Evolutionary conservation across 2,329 filamentous ascomycete genomes (phyloP).

Genomic region (Fusarium cyanostomum): DNA sequence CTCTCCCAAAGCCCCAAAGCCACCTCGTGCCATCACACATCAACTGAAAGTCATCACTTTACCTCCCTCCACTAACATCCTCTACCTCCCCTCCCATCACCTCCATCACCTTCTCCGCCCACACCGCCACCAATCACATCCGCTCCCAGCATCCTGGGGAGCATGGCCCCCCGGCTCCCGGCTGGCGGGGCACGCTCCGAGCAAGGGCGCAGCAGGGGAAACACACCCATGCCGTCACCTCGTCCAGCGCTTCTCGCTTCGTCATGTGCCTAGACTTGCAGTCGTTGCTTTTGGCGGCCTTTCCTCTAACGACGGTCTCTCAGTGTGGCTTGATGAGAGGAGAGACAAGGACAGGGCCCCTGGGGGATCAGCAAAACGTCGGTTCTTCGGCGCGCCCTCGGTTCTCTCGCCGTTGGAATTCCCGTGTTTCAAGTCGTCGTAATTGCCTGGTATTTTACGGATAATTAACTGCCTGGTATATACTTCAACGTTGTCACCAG

Average conservation of each 20-base stretch:
- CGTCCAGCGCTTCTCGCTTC: slow-evolving; percentile 1
- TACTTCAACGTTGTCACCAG: slow-evolving; percentile 4
- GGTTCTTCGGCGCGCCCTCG: not conserved
- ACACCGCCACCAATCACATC: slow-evolving; percentile 36
- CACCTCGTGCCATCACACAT: not conserved
- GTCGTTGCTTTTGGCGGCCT: slow-evolving; percentile 15
- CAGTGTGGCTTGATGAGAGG: slow-evolving; percentile 24
- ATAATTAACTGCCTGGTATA: not conserved
- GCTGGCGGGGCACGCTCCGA: slow-evolving; percentile 35
- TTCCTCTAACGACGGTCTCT: slow-evolving; percentile 11
- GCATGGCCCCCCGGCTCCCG: slow-evolving; percentile 40
- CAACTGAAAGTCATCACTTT: not conserved
- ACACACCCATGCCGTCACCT: slow-evolving; percentile 35
- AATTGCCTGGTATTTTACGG: not conserved
- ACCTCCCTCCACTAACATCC: slow-evolving; percentile 14
- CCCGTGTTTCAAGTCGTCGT: slow-evolving; percentile 17
- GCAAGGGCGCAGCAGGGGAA: slow-evolving; percentile 15
- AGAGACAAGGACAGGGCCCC: not conserved
- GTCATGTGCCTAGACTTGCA: slow-evolving; percentile 27
- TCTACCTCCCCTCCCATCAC: slow-evolving; percentile 18
- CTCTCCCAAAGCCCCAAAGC: not conserved
- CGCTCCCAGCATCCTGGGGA: slow-evolving; percentile 43
- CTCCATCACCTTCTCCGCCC: slow-evolving; percentile 19
- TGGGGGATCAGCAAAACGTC: not conserved
- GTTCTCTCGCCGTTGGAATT: slow-evolving; percentile 4